phyloP scores from a whole-genome alignment of 2,329 filamentous ascomycete genomes.

The Fusarium secorum region DNA sequence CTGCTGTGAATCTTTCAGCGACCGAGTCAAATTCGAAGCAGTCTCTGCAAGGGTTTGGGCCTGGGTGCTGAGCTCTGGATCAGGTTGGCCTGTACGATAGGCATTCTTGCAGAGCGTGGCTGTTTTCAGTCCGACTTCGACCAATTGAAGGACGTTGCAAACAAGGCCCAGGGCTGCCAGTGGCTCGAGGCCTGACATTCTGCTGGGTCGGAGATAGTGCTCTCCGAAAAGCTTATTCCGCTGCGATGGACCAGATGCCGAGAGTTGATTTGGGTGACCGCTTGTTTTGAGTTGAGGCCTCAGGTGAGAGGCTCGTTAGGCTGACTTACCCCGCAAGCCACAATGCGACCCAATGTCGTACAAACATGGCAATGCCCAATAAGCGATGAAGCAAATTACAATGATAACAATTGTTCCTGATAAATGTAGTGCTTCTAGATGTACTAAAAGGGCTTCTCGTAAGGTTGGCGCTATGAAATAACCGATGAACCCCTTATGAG shows the following conservation, averaged over 20 bases:
- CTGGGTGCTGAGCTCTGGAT: accelerated
- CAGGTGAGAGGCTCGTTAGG: background rate
- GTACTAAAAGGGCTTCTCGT: accelerated
- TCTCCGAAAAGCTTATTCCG: background rate
- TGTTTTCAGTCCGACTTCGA: accelerated
- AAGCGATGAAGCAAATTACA: accelerated
- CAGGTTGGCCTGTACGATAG: accelerated
- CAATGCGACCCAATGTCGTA: background rate
- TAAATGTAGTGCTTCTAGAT: background rate
- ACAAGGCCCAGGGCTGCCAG: accelerated
- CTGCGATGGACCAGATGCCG: accelerated
- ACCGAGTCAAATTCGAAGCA: accelerated
- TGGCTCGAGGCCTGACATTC: background rate
- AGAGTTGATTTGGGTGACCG: background rate
- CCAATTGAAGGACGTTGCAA: accelerated
- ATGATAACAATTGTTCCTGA: accelerated
- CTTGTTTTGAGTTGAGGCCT: background rate
- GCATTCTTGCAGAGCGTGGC: background rate
- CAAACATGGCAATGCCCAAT: background rate
- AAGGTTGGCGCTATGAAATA: background rate
- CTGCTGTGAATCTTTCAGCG: accelerated
- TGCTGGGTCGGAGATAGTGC: background rate
- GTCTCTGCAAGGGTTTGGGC: accelerated
- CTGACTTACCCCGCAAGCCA: background rate
- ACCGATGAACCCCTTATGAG: accelerated